These are phyloP conservation scores for Medicago arabica DNA, from an alignment of 306 rosid species.

Conservation along the genomic window DNA sequence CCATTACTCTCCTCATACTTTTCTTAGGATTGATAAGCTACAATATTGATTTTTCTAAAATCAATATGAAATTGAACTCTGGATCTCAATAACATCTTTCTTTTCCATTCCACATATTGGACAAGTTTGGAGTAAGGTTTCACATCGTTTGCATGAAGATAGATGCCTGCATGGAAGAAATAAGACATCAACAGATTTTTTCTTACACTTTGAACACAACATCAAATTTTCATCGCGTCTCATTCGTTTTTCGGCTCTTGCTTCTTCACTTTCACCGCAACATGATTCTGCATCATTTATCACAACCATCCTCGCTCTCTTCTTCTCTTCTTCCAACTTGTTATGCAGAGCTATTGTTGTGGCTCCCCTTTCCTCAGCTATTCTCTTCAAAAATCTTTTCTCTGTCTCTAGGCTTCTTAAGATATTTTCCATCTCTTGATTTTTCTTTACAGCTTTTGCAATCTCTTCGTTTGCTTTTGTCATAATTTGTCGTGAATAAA, in stretches of 20 bases:
- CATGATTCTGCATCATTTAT: slow-evolving; percentile 75
- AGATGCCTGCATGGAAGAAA: slow-evolving; percentile 56
- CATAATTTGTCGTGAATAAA: too few relatives aligned
- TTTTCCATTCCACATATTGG: slow-evolving; percentile 71
- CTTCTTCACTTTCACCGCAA: slow-evolving; percentile 41
- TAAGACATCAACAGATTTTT: background rate
- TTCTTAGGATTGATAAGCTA: too few relatives aligned
- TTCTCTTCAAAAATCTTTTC: slow-evolving; percentile 60
- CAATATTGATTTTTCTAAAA: too few relatives aligned
- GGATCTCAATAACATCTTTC: slow-evolving; percentile 67
- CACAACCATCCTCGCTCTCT: background rate
- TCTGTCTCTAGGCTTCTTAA: slow-evolving; percentile 64
- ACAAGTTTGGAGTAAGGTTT: slow-evolving; percentile 63
- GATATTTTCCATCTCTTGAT: too few relatives aligned
- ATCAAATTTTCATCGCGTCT: background rate
- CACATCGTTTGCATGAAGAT: slow-evolving; percentile 67
- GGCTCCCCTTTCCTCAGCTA: slow-evolving; percentile 70
- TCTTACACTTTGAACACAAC: background rate
- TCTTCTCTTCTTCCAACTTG: slow-evolving; percentile 53
- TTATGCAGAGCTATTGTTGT: slow-evolving; percentile 50
- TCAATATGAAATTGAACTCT: background rate
- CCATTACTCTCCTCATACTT: too few relatives aligned
- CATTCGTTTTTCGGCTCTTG: background rate
- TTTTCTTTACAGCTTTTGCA: too few relatives aligned
- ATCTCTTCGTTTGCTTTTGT: too few relatives aligned